Base-by-base conservation (phyloP, 2,329 filamentous ascomycete species). In the Pestalotiopsis sp. region DNA sequence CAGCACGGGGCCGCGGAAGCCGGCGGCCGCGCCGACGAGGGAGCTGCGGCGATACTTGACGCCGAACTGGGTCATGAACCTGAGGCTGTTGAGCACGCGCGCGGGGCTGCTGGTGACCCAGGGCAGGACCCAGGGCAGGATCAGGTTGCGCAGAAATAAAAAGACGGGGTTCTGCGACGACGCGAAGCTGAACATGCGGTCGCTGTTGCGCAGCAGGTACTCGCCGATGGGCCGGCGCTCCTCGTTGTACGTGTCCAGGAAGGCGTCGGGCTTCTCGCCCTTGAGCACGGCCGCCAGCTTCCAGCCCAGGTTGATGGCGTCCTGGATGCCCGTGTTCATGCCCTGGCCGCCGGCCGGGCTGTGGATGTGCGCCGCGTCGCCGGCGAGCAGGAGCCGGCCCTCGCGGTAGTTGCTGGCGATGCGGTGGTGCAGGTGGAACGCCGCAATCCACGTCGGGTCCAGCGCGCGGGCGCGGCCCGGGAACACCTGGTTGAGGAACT, bases 361-460 rank as follows among this genome's bases (percentile, higher is more conserved):
- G 68, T 88, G 85, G 13, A 86, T 85, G 68, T 89, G 86, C 1
- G 84, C 85, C 5, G 86, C 85, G 67, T 89, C 87, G 14, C 87
- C 86, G 1, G 84, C 86, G 0, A 89, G 76, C 58, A 89, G 84
- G 3, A 86, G 78, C 3, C 85, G 80, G 2, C 83, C 81, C 24
- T 80, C 78, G 5, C 82, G 81, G 71, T 86, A 75, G 35, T 68
- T 68, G 24, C 75, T 75, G 3, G 77, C 75, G 0, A 78, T 75
- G 59, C 78, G 78, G 74, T 80, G 81, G 62, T 80, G 80, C 78
- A 87, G 77, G 2, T 77, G 80, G 72, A 85, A 87, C 13, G 78
- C 76, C 1, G 82, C 77, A 39, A 86, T 73, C 81, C 82, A 84
- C 3, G 73, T 59, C 0, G 79, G 72, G 52, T 80, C 75, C 57